Evolutionary conservation across 768 basidiomycete genomes (phyloP).

Genomic region (Boletus huronensis): DNA sequence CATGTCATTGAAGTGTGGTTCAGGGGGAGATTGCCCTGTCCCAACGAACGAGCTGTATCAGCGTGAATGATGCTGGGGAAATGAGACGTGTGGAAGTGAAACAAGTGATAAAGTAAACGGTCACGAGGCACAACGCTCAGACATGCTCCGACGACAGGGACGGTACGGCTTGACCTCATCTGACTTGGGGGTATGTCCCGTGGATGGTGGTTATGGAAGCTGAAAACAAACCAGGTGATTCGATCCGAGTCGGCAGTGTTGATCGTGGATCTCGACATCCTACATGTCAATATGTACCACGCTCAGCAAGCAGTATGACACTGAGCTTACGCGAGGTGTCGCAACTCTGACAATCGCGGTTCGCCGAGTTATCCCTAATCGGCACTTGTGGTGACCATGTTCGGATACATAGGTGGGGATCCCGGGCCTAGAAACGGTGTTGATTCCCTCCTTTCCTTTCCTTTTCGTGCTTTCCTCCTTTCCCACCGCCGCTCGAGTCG

Average conservation of each 20-base stretch:
- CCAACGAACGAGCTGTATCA: background rate
- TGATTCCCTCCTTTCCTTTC: too few species aligned
- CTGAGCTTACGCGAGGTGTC: background rate
- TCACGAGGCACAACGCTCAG: background rate
- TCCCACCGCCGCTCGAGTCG: too few species aligned
- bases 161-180: background rate
- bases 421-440: background rate
- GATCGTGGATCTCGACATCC: background rate
- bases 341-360: background rate
- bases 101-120: background rate
- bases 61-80: background rate
- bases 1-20: background rate
- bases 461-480: background rate
- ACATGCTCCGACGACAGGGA: background rate
- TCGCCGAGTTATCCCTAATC: background rate
- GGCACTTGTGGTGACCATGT: background rate
- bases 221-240: background rate
- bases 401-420: background rate
- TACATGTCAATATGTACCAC: too few species aligned
- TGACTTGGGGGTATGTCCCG: background rate
- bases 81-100: background rate
- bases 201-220: too few species aligned
- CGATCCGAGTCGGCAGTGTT: too few species aligned
- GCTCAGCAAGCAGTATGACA: background rate
- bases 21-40: background rate